Evolutionary conservation across 306 rosid genomes (phyloP).

Genomic region (Oemleria cerasiformis): DNA sequence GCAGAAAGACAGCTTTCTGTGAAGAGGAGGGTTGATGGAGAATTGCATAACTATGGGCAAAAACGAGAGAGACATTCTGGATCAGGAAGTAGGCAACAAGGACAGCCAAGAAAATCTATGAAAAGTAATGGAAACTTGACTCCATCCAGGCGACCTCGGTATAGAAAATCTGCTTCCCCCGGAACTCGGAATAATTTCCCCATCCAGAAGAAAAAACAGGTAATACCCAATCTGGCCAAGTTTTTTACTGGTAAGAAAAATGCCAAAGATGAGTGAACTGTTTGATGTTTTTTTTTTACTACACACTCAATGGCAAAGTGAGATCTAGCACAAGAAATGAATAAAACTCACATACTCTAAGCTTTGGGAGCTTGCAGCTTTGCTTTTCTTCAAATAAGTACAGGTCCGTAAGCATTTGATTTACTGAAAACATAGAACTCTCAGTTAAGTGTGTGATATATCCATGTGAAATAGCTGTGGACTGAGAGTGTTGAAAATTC

Average conservation of each 20-base stretch:
- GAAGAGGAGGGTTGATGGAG: slow-evolving; percentile 42
- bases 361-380: background rate
- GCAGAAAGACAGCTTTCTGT: slow-evolving; percentile 36
- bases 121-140: slow-evolving; percentile 26
- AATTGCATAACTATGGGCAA: slow-evolving; percentile 34
- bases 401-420: background rate
- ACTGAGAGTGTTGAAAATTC: background rate
- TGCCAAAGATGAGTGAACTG: slow-evolving; percentile 13
- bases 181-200: slow-evolving; percentile 43
- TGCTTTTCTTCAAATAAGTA: slow-evolving; percentile 1
- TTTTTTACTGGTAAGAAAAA: slow-evolving; percentile 49
- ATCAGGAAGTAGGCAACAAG: slow-evolving; percentile 33
- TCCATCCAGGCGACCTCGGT: slow-evolving; percentile 43
- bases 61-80: slow-evolving; percentile 43
- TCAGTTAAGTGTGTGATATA: background rate
- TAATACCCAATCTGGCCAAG: slow-evolving; percentile 60
- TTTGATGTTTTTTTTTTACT: background rate
- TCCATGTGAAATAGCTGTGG: background rate
- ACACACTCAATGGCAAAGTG: background rate
- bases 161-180: slow-evolving; percentile 57
- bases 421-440: background rate
- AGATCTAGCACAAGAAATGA: background rate
- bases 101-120: slow-evolving; percentile 41
- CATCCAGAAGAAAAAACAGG: slow-evolving; percentile 62
- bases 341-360: background rate